Evolutionary conservation across 371 early-diverging fungal species (phyloP).

Genomic region (Synchytrium microbalum): DNA sequence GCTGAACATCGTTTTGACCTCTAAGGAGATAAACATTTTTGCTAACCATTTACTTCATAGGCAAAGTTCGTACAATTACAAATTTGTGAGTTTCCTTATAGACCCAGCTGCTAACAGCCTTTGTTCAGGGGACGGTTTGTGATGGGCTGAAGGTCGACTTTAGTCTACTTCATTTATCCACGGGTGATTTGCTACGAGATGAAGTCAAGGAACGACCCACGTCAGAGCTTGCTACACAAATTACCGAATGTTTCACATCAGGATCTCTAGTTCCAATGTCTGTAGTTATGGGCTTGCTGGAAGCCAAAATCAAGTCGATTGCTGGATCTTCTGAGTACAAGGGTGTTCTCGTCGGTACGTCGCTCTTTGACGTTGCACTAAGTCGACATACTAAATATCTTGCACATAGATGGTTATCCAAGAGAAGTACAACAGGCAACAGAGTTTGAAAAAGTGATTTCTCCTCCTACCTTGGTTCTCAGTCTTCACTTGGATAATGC

Average conservation of each 20-base stretch:
- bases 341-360: too few relatives aligned
- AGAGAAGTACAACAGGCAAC: not conserved
- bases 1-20: too few relatives aligned
- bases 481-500: not conserved
- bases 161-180: conserved; percentile 1
- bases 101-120: too few relatives aligned
- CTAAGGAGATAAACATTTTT: too few relatives aligned
- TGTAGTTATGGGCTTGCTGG: not conserved
- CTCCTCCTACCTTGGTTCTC: not conserved
- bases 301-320: too few relatives aligned
- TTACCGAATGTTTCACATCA: not conserved
- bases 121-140: too few relatives aligned
- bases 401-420: not conserved
- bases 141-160: not conserved
- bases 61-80: too few relatives aligned
- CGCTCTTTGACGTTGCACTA: too few relatives aligned
- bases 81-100: too few relatives aligned
- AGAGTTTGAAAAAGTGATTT: not conserved
- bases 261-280: not conserved
- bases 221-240: not conserved
- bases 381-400: too few relatives aligned
- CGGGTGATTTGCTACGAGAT: not conserved
- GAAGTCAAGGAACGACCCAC: not conserved
- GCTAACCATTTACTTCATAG: too few relatives aligned
- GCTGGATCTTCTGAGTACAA: too few relatives aligned